These are phyloP conservation scores for Toxicodendron radicans DNA, from an alignment of 345 rosid genomes.

Conservation along the genomic window DNA sequence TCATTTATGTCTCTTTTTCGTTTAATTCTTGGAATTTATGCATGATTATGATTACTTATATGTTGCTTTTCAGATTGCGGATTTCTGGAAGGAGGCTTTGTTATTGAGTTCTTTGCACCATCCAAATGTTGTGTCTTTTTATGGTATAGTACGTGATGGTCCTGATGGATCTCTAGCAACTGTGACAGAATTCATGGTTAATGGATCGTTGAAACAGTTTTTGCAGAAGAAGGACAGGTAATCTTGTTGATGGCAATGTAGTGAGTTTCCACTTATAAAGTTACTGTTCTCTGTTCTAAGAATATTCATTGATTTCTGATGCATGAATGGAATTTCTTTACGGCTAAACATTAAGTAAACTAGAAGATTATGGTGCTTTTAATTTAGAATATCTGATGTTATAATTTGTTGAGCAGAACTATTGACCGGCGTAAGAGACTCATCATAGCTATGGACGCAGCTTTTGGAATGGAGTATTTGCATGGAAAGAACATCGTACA, in stretches of 20 bases:
- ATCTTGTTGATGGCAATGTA: constrained; percentile 24
- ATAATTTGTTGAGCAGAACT: constrained; percentile 54
- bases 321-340: neutral
- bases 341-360: constrained; percentile 12
- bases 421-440: constrained; percentile 99
- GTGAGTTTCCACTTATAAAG: constrained; percentile 17
- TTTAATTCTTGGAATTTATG: constrained; percentile 11
- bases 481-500: constrained; percentile 97
- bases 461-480: constrained; percentile 98
- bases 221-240: constrained; percentile 97
- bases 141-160: constrained; percentile 99
- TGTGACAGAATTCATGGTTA: constrained; percentile 95
- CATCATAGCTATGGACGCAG: constrained; percentile 96
- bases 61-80: constrained; percentile 69
- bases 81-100: constrained; percentile 98
- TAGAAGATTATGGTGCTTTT: constrained; percentile 10
- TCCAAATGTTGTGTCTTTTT: constrained; percentile 96
- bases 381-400: constrained; percentile 21
- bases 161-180: constrained; percentile 97
- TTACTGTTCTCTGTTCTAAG: constrained; percentile 1
- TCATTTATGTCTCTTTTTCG: constrained; percentile 10
- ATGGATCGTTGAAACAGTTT: constrained; percentile 98
- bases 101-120: constrained; percentile 95
- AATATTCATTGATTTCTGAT: constrained; percentile 6
- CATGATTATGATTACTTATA: constrained; percentile 13